Conservation (phyloP, 2,329 filamentous ascomycete species). For the Beauveria sp. region DNA sequence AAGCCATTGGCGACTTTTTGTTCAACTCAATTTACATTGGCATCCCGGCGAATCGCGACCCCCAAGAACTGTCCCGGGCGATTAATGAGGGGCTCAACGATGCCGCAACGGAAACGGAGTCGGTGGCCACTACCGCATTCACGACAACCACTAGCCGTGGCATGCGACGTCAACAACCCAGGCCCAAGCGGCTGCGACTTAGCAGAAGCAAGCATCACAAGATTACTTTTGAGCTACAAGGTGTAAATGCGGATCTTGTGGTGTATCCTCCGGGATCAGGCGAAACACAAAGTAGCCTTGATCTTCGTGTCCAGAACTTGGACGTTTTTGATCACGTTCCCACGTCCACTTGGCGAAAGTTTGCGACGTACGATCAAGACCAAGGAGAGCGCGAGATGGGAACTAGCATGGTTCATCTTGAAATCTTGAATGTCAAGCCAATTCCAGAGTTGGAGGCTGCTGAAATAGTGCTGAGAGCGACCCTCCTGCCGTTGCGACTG, state of each 20-base stretch:
- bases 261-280: constrained; percentile 68
- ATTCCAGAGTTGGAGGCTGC: constrained; percentile 77
- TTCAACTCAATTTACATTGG: constrained; percentile 99
- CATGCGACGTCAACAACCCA: constrained; percentile 32
- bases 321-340: constrained; percentile 93
- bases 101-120: constrained; percentile 79
- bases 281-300: constrained; percentile 81
- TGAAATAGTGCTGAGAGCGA: constrained; percentile 76
- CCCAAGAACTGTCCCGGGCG: constrained; percentile 68
- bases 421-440: constrained; percentile 82
- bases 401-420: constrained; percentile 82
- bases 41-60: constrained; percentile 78
- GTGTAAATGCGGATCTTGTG: constrained; percentile 74
- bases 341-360: constrained; percentile 97
- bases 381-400: constrained; percentile 79
- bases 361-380: constrained; percentile 87
- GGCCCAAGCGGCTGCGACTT: constrained; percentile 60
- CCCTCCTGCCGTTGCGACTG: constrained; percentile 74
- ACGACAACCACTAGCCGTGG: constrained; percentile 50
- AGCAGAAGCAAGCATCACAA: constrained; percentile 86
- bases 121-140: constrained; percentile 68
- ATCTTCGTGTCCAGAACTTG: constrained; percentile 72
- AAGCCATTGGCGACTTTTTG: constrained; percentile 85
- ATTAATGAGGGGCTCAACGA: constrained; percentile 90
- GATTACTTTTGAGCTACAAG: constrained; percentile 87